These are phyloP conservation scores for Chalaropsis ovoidea DNA, from an alignment of 2,329 filamentous ascomycete genomes.

Conservation along the genomic window DNA sequence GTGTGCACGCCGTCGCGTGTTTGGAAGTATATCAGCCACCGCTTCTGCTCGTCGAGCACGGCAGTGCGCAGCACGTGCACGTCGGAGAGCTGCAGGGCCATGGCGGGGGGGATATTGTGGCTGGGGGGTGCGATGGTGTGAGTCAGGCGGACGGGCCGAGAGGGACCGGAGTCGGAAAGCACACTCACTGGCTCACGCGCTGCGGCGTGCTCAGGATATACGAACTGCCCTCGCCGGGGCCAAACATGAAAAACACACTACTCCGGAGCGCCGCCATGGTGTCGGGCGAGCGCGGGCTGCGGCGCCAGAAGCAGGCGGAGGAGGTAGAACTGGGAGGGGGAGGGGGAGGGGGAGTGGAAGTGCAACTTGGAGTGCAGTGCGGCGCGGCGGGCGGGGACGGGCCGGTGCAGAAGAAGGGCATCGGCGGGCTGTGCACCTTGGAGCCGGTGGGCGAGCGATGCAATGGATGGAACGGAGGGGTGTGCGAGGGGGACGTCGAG, in stretches of 20 bases:
- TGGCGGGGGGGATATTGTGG: constrained; percentile 18
- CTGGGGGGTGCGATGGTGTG: background rate
- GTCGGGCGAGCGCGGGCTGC: background rate
- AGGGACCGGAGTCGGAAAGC: background rate
- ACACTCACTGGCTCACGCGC: constrained; percentile 21
- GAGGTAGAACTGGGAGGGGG: background rate
- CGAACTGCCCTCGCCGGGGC: constrained; percentile 16
- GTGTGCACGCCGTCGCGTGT: constrained; percentile 20
- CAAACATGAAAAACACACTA: constrained; percentile 22
- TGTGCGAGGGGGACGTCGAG: no score
- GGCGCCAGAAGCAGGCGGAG: background rate
- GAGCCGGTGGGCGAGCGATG: no score
- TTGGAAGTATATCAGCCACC: constrained; percentile 23
- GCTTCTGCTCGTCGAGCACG: constrained; percentile 19
- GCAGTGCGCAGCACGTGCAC: constrained; percentile 17
- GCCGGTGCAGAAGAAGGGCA: background rate
- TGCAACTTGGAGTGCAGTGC: background rate
- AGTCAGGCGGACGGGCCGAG: background rate
- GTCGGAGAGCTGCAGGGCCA: constrained; percentile 21
- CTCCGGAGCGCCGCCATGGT: constrained; percentile 13
- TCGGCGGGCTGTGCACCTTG: no score
- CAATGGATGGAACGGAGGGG: no score
- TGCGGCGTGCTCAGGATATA: constrained; percentile 19
- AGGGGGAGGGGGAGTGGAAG: no score
- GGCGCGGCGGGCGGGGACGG: background rate